Conservation (phyloP, 306 rosid genomes). For the Pyrus communis region DNA sequence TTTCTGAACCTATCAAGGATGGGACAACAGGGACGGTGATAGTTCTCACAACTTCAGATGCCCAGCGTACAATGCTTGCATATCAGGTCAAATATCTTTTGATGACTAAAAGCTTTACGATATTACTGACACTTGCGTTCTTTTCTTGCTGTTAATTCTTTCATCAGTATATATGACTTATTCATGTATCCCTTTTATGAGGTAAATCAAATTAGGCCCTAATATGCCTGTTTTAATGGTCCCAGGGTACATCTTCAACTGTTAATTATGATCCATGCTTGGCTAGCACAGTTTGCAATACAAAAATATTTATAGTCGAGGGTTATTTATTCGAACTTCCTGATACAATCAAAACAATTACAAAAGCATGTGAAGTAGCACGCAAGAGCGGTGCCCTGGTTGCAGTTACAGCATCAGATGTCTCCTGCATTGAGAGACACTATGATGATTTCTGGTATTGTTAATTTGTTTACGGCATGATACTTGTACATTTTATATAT, state of each 20-base stretch:
- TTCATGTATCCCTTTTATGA: background rate
- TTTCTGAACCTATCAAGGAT: constrained; percentile 66
- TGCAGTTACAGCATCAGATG: constrained; percentile 91
- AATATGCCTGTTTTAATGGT: constrained; percentile 20
- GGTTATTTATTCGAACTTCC: constrained; percentile 90
- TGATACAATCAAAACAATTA: constrained; percentile 68
- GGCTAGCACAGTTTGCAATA: constrained; percentile 61
- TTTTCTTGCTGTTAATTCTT: background rate
- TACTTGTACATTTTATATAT: background rate
- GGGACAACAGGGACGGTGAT: constrained; percentile 95
- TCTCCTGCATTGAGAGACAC: constrained; percentile 88
- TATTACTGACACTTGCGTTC: background rate
- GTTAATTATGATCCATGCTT: constrained; percentile 56
- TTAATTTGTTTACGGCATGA: background rate
- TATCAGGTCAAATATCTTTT: constrained; percentile 55
- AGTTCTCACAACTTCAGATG: constrained; percentile 96
- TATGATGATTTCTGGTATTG: constrained; percentile 72
- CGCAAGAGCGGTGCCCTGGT: constrained; percentile 67
- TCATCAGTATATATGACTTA: background rate
- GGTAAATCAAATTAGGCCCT: constrained; percentile 11
- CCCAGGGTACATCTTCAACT: constrained; percentile 87
- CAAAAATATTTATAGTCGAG: constrained; percentile 79
- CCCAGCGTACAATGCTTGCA: constrained; percentile 94
- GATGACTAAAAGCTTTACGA: background rate
- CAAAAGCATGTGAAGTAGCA: constrained; percentile 71